Evolutionary conservation across 192 early-diverging fungal genomes (phyloP), one percentile per base, ranked within the genome.

Genomic region (Coemansia sp.): DNA sequence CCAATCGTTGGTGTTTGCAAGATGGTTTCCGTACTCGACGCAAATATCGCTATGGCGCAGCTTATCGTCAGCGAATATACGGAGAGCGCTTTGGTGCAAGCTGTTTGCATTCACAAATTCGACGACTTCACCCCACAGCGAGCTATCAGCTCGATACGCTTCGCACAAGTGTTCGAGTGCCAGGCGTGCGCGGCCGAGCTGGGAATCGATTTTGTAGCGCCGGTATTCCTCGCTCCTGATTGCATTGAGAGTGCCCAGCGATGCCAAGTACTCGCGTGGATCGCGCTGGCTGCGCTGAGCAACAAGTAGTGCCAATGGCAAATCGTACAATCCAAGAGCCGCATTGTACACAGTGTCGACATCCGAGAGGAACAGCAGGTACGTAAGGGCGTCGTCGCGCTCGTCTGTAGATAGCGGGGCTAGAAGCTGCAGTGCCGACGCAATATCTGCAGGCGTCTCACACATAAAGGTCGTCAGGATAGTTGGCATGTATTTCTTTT

Each of bases 221-320:
- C 94, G 93, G 64, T 94, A 94, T 53, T 89, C 85, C 39, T 84
- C 83, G 61, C 51, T 67, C 28, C 89, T 82, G n/a, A 94, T 72
- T 20, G 84, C 84, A 26, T 92, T 86, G 33, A 99, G 87, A 52
- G 89, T 88, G 33, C 89, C 83, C 48, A 99, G 78, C 70, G 94
- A 95, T 0, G 94, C 88, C 33, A 99, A 75, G 62, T 96, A 99
- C 79, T 99, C 97, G 29, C 93, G 83, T 21, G 96, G 96, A 85
- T 99, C 96, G 79, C 91, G 96, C 62, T 99, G 95, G 25, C 93
- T 93, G 75, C 93, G 91, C 71, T 97, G 95, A n/a, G 95, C 97
- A 34, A 97, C 94, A 89, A 95, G 90, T 30, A 99, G 72, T 2
- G 95, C 94, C 30, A 99, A 77, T 15, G 87, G 79, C 70, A 99